Evolutionary conservation across 2,329 filamentous ascomycete genomes (phyloP).

Genomic region (Colletotrichum shisoi): DNA sequence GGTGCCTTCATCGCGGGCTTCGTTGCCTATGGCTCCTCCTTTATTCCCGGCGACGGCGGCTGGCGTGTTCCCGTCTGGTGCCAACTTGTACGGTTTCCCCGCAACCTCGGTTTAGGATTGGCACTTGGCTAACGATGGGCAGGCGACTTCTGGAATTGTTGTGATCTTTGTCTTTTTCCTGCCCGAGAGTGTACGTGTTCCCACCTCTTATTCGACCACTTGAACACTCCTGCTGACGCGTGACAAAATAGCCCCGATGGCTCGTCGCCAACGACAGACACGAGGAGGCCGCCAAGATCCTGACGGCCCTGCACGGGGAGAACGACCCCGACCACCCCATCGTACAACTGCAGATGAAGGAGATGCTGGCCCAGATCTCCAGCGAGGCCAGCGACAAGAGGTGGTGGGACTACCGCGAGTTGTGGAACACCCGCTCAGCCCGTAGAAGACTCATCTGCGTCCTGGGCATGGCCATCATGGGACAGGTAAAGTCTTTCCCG

Average conservation of each 20-base stretch:
- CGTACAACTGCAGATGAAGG: conserved; percentile 61
- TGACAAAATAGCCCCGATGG: conserved; percentile 50
- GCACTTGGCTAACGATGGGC: neutral
- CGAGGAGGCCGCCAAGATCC: conserved; percentile 53
- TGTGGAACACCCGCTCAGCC: conserved; percentile 59
- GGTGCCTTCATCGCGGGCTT: conserved; percentile 64
- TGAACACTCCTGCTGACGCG: neutral
- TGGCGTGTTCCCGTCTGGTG: conserved; percentile 62
- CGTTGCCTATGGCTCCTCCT: conserved; percentile 60
- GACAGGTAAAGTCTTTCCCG: conserved; percentile 54
- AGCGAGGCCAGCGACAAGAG: conserved; percentile 61
- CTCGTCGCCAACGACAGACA: conserved; percentile 54
- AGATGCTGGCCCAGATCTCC: conserved; percentile 57
- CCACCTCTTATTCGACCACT: rapidly evolving
- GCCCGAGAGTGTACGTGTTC: conserved; percentile 52
- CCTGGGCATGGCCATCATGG: conserved; percentile 60
- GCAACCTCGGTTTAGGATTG: too few species aligned
- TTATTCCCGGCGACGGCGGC: conserved; percentile 49
- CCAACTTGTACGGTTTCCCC: conserved; percentile 50
- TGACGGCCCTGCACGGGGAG: conserved; percentile 62
- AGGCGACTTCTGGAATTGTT: conserved; percentile 56
- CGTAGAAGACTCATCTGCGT: conserved; percentile 62
- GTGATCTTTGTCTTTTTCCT: conserved; percentile 54
- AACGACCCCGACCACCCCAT: conserved; percentile 59
- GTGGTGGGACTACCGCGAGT: conserved; percentile 64